Percentiles rank a stretch among this genome's conserved stretches.
Conservation (phyloP, 495 filamentous ascomycete genomes). For the Daldinia decipiens region DNA sequence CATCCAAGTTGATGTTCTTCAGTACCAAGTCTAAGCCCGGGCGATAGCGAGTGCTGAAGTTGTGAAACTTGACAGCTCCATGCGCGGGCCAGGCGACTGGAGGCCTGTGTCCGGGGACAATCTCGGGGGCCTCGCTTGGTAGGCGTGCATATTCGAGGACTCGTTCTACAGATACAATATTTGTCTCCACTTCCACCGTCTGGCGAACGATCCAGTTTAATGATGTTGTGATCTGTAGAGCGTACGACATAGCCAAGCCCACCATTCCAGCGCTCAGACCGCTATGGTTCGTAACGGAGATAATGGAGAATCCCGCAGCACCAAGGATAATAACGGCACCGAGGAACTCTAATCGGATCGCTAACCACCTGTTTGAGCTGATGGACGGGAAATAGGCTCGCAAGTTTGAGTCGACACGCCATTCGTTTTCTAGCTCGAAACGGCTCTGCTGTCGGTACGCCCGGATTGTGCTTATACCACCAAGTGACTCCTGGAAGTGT, state of each 20-base stretch:
- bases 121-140: conserved; percentile 94
- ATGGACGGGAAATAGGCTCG: conserved; percentile 97
- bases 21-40: conserved; percentile 88
- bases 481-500: conserved; percentile 97
- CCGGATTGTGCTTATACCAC: conserved; percentile 95
- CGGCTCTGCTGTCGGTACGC: conserved; percentile 89
- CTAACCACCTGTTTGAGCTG: conserved; percentile 95
- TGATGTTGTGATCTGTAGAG: conserved; percentile 96
- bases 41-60: conserved; percentile 94
- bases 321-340: conserved; percentile 93
- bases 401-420: conserved; percentile 95
- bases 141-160: conserved; percentile 95
- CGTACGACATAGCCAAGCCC: conserved; percentile 96
- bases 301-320: conserved; percentile 82
- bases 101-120: conserved; percentile 87
- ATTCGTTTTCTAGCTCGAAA: conserved; percentile 95
- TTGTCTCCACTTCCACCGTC: conserved; percentile 98
- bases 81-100: conserved; percentile 91
- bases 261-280: conserved; percentile 79
- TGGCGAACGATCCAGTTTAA: conserved; percentile 99
- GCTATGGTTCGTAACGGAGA: conserved; percentile 79
- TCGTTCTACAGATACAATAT: conserved; percentile 98
- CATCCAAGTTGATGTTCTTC: conserved; percentile 88
- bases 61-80: conserved; percentile 88
- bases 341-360: conserved; percentile 94